These are phyloP conservation scores for Oemleria cerasiformis DNA, from an alignment of 306 rosid genomes.

Conservation along the genomic window DNA sequence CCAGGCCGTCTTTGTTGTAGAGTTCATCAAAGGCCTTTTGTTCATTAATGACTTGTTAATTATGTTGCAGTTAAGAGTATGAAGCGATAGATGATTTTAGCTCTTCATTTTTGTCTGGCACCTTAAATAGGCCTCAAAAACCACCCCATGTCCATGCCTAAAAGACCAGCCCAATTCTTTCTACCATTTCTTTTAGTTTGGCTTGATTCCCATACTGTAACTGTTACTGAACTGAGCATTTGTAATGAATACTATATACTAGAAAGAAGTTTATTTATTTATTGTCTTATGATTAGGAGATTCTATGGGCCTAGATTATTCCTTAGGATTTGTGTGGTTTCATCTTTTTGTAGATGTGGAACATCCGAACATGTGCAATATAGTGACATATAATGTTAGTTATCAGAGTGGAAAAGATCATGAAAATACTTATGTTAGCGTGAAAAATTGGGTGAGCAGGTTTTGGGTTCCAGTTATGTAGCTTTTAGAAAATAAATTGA, in stretches of 20 bases:
- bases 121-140: neutral
- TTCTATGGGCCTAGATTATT: neutral
- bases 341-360: neutral
- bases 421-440: neutral
- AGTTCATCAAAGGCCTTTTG: neutral
- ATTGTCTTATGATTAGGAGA: neutral
- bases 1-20: neutral
- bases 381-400: neutral
- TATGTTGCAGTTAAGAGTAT: neutral
- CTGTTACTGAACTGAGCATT: neutral
- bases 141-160: neutral
- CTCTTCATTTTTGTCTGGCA: neutral
- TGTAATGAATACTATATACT: neutral
- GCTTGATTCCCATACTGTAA: neutral
- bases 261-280: neutral
- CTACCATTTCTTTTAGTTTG: neutral
- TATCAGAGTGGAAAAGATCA: neutral
- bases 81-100: neutral
- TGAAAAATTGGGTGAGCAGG: neutral
- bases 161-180: no score
- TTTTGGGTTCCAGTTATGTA: neutral
- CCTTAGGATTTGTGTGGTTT: neutral
- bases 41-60: neutral
- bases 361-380: neutral
- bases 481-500: neutral